These are phyloP conservation scores for Thraustochytrium sp. DNA, from an alignment of 352 stramenopile species.

Conservation along the genomic window DNA sequence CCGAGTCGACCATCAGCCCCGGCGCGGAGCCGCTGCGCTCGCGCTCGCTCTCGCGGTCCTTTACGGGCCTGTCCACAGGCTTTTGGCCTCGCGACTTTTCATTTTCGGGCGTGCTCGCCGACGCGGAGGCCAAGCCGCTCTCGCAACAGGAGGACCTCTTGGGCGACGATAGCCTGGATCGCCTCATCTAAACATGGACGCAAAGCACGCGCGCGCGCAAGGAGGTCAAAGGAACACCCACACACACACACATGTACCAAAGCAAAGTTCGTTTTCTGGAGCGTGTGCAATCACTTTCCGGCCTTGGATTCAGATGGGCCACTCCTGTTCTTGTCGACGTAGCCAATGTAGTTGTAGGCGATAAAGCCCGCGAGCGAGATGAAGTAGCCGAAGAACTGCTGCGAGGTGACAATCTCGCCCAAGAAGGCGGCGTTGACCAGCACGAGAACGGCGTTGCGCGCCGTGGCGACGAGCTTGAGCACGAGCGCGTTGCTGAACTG, in stretches of 20 bases:
- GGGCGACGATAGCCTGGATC: too few relatives aligned
- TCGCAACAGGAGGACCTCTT: too few relatives aligned
- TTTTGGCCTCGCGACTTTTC: neutral
- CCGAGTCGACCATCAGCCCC: neutral
- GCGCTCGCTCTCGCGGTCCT: neutral
- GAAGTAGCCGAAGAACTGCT: conserved; percentile 41
- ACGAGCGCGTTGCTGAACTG: conserved; percentile 33
- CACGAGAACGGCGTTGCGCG: conserved; percentile 42
- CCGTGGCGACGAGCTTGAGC: conserved; percentile 44
- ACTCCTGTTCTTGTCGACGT: neutral
- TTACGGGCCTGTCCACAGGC: neutral
- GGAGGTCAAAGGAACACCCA: too few relatives aligned
- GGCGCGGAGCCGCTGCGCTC: neutral
- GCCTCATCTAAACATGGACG: too few relatives aligned
- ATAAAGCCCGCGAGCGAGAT: conserved; percentile 35
- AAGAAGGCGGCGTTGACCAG: conserved; percentile 25
- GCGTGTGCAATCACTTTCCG: neutral
- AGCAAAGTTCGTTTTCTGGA: too few relatives aligned
- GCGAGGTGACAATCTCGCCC: conserved; percentile 25
- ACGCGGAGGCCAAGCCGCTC: too few relatives aligned
- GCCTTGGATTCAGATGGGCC: neutral
- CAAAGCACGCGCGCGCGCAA: too few relatives aligned
- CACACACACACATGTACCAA: too few relatives aligned
- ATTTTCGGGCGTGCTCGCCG: too few relatives aligned
- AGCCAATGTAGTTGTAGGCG: conserved; percentile 45